phyloP scores from a whole-genome alignment of 192 early-diverging fungal species.

The Neocallimastix lanati region DNA sequence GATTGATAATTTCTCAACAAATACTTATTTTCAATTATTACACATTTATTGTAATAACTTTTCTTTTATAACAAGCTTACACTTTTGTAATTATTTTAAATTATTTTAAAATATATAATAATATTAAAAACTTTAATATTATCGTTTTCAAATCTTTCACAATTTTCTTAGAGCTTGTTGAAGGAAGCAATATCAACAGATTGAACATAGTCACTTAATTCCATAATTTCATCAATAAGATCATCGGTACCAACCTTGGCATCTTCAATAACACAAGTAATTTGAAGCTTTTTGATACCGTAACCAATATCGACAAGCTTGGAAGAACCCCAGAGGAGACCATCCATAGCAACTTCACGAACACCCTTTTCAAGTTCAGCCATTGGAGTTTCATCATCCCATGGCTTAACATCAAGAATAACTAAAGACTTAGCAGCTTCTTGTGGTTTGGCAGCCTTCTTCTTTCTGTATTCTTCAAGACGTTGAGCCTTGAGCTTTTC shows the following conservation, averaged over 20 bases:
- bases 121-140: not conserved
- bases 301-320: constrained; percentile 64
- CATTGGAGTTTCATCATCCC: constrained; percentile 80
- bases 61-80: too few relatives aligned
- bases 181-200: constrained; percentile 75
- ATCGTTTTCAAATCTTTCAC: not conserved
- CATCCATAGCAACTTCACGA: constrained; percentile 61
- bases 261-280: constrained; percentile 82
- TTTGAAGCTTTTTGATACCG: constrained; percentile 92
- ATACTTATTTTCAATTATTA: too few relatives aligned
- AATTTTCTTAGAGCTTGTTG: constrained; percentile 62
- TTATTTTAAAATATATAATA: too few relatives aligned
- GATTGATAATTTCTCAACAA: too few relatives aligned
- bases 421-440: constrained; percentile 80
- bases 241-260: constrained; percentile 78
- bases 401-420: constrained; percentile 88
- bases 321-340: constrained; percentile 70
- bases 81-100: too few relatives aligned
- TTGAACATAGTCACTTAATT: constrained; percentile 75
- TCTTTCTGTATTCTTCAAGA: constrained; percentile 74
- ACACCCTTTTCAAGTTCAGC: constrained; percentile 51
- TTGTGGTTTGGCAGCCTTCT: constrained; percentile 72
- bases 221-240: constrained; percentile 59
- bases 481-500: constrained; percentile 74
- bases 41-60: too few relatives aligned